Percentiles rank a stretch among this genome's conserved stretches.
Conservation (phyloP, 1,284 basidiomycete species). For the Rhizopogon parksii region DNA sequence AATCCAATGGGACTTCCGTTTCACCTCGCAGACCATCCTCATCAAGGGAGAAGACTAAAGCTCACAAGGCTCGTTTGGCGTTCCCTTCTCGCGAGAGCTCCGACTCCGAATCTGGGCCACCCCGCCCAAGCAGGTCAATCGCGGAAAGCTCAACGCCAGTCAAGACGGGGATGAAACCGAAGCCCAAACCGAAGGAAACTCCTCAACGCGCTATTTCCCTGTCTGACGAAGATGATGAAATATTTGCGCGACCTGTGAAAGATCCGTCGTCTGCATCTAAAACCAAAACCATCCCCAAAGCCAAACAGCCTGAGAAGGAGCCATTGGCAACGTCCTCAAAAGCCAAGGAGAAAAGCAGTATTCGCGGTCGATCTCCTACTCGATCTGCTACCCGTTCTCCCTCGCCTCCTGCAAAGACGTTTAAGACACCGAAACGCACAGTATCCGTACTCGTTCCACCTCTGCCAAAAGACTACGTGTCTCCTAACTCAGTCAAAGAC, state of each 20-base stretch:
- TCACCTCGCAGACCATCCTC: background rate
- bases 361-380: slow-evolving; percentile 9
- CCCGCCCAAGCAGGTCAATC: background rate
- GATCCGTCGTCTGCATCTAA: background rate
- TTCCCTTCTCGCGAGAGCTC: background rate
- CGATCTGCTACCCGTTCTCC: slow-evolving; percentile 10
- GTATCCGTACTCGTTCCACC: slow-evolving; percentile 25
- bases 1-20: background rate
- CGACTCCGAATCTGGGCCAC: background rate
- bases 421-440: slow-evolving; percentile 13
- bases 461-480: slow-evolving; percentile 23
- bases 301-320: background rate
- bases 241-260: background rate
- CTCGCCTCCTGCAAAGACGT: slow-evolving; percentile 3
- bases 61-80: background rate
- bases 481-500: slow-evolving; percentile 8
- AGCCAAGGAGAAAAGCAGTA: background rate
- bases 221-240: slow-evolving; percentile 6
- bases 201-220: slow-evolving; percentile 1
- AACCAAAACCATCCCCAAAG: background rate
- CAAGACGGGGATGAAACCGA: slow-evolving; percentile 25
- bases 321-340: slow-evolving; percentile 3
- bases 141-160: slow-evolving; percentile 15
- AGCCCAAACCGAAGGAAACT: slow-evolving; percentile 12
- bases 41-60: background rate